Base-by-base conservation (phyloP, 371 early-diverging fungal genomes). In the Mucor indicus region DNA sequence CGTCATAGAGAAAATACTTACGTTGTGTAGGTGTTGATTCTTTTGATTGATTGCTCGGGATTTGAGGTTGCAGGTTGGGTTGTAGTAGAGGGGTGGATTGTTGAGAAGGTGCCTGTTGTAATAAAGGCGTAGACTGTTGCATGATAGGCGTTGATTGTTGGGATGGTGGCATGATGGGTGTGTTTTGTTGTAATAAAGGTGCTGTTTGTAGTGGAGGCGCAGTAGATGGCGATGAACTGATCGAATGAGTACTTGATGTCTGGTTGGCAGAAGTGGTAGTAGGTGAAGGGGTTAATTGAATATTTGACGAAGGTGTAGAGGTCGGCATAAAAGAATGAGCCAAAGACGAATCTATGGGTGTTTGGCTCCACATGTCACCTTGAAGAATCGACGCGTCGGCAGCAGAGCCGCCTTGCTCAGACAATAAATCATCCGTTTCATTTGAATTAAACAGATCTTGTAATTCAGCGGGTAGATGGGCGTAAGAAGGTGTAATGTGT, bases 381-480 rank as follows among this genome's bases (percentile, higher is more conserved):
- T 48, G 31, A 20, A 36, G 49, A 11, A 38, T 9, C 41, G 60
- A 60, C 50, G 53, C 56, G 49, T 62, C 50, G 3, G 49, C 20
- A n/a, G n/a, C n/a, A 20, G 25, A 24, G 9, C 31, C 39, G 6
- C 42, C 40, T 32, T 56, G 57, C 27, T 35, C 37, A n/a, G 62
- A 53, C 33, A 67, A 31, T 20, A 69, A 35, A 40, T 71, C 65
- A 23, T 67, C 72, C 5, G 65, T 62, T 13, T 58, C 65, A 32
- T 60, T 67, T 2, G 57, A 36, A 21, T 55, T 57, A 35, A 67
- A 61, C 8, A 71, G 27, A n/a, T 67, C 62, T 41, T 67, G 72
- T 0, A 71, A 27, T 60, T 64, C 72, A 16, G 68, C 58, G 39
- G 72, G 72, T 19, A 71, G 48, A 44, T 65, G 55, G 32, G 57